Conservation (phyloP, 768 basidiomycete species). For the Tephrocybe sp. region DNA sequence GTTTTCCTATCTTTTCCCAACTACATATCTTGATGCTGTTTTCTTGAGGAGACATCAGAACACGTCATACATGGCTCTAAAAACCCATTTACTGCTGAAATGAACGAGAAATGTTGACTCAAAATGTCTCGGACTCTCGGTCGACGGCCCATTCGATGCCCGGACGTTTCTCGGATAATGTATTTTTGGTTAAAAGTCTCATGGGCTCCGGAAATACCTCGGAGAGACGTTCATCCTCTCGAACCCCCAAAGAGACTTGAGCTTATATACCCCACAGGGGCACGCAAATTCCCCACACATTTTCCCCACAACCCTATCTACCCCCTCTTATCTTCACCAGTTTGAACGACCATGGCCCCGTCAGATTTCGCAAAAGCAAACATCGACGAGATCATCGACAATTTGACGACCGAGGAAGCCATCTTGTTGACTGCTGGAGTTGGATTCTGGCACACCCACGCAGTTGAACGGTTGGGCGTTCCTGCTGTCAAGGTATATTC, state of each 20-base stretch:
- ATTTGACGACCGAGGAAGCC: slow-evolving; percentile 72
- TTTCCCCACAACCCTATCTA: background rate
- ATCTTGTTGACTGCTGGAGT: slow-evolving; percentile 72
- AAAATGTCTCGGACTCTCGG: no score
- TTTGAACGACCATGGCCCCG: slow-evolving; percentile 47
- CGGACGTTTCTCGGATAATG: background rate
- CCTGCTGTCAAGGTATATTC: slow-evolving; percentile 64
- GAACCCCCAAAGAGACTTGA: background rate
- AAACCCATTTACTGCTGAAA: no score
- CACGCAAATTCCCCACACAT: background rate
- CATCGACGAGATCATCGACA: slow-evolving; percentile 60
- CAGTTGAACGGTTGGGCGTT: slow-evolving; percentile 62
- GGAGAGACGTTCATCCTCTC: background rate
- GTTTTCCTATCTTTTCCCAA: no score
- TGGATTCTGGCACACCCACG: slow-evolving; percentile 77
- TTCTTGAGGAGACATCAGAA: no score
- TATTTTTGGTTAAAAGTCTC: background rate
- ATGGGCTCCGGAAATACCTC: background rate
- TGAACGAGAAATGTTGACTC: no score
- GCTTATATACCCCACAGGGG: slow-evolving; percentile 6
- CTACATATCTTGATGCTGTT: no score
- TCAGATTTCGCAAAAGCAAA: slow-evolving; percentile 69
- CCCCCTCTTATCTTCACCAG: background rate
- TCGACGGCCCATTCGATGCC: no score
- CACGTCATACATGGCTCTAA: no score